Evolutionary conservation across 305 asterid species (phyloP).

Genomic region (Euphrasia arctica): DNA sequence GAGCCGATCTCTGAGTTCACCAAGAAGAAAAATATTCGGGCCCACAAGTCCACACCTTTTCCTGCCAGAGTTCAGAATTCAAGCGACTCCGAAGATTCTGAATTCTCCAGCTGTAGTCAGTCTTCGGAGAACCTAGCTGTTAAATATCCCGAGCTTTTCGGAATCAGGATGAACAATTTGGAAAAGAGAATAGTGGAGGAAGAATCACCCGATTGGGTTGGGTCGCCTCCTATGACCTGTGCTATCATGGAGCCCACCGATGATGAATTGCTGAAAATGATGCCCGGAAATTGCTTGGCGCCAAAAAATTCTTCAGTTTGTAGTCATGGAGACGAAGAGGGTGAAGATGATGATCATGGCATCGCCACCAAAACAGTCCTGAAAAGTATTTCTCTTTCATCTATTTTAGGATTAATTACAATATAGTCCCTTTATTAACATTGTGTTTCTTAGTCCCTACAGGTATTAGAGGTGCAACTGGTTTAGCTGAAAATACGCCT

Average conservation of each 20-base stretch:
- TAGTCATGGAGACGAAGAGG: conserved; percentile 20
- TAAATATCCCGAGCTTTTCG: conserved; percentile 65
- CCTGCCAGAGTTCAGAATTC: conserved; percentile 35
- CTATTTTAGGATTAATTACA: conserved; percentile 3
- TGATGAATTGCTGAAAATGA: conserved; percentile 31
- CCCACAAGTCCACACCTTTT: conserved; percentile 57
- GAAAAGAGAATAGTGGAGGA: conserved; percentile 40
- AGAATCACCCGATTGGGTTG: conserved; percentile 64
- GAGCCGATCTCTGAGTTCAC: conserved; percentile 60
- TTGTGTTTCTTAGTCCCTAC: conserved; percentile 18
- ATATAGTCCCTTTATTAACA: background rate
- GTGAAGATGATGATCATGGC: conserved; percentile 26
- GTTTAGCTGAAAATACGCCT: conserved; percentile 57
- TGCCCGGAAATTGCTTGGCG: conserved; percentile 24
- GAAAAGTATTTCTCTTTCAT: conserved; percentile 30
- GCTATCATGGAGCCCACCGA: conserved; percentile 70
- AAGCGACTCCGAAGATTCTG: conserved; percentile 49
- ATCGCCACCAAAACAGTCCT: conserved; percentile 25
- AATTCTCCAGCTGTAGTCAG: conserved; percentile 40
- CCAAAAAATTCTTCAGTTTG: conserved; percentile 18
- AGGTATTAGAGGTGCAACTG: conserved; percentile 37
- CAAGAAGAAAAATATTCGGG: conserved; percentile 36
- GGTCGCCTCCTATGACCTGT: conserved; percentile 92
- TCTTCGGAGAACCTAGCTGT: conserved; percentile 38
- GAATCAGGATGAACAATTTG: conserved; percentile 42